Evolutionary conservation across 352 stramenopile species (phyloP).

Genomic region (Globisporangium emineosum): DNA sequence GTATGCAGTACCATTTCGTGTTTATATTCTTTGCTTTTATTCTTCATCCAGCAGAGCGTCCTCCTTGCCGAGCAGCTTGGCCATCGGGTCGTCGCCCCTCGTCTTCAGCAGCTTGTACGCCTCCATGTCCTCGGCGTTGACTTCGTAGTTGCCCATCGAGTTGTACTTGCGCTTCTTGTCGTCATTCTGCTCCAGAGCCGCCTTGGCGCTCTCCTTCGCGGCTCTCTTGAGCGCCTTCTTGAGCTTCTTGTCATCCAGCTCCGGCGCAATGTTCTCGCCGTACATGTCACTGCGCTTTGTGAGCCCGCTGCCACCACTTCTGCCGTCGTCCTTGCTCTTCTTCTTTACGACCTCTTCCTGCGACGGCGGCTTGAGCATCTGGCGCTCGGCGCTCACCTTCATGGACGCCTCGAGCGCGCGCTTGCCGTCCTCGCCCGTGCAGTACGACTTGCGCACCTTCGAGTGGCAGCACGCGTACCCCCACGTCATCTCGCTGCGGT

Average conservation of each 20-base stretch:
- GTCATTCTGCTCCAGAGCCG: constrained; percentile 29
- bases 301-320: constrained; percentile 25
- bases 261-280: constrained; percentile 79
- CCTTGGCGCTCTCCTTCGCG: constrained; percentile 57
- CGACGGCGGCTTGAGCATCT: constrained; percentile 40
- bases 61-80: constrained; percentile 79
- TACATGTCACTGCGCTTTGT: constrained; percentile 86
- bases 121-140: constrained; percentile 96
- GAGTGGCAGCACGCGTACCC: constrained; percentile 98
- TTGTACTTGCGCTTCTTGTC: constrained; percentile 95
- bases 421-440: constrained; percentile 92
- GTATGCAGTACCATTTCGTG: neutral
- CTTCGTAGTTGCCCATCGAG: constrained; percentile 86
- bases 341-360: constrained; percentile 13
- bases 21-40: neutral
- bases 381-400: constrained; percentile 37
- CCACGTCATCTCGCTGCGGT: constrained; percentile 92
- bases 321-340: constrained; percentile 12
- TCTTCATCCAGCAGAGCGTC: constrained; percentile 38
- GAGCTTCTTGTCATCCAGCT: constrained; percentile 81
- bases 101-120: constrained; percentile 92
- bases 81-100: constrained; percentile 91
- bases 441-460: constrained; percentile 94
- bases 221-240: constrained; percentile 82
- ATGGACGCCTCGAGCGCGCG: constrained; percentile 84